These are phyloP conservation scores for Ascoidea rubescens DNA, from an alignment of 805 yeast species.

Conservation along the genomic window DNA sequence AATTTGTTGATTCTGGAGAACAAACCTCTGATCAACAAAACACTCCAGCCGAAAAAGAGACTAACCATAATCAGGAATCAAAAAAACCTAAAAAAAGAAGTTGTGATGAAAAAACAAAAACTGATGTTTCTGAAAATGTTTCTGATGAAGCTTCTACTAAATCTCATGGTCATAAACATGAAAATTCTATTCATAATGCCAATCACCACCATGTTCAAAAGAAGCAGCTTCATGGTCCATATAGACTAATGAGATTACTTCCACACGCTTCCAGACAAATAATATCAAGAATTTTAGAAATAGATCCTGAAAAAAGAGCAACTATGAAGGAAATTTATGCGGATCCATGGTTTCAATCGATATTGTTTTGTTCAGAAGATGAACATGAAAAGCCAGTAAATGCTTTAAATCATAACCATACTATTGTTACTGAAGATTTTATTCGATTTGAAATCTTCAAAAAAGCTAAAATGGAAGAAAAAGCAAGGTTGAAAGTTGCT, in stretches of 20 bases:
- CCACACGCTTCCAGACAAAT: constrained; percentile 80
- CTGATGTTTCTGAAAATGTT: background rate
- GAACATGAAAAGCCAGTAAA: constrained; percentile 23
- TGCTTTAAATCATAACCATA: constrained; percentile 38
- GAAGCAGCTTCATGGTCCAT: constrained; percentile 70
- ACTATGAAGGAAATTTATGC: constrained; percentile 48
- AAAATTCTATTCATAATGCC: constrained; percentile 12
- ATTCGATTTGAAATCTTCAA: background rate
- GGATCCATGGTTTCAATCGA: constrained; percentile 61
- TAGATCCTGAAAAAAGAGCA: constrained; percentile 51
- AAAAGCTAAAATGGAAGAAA: background rate
- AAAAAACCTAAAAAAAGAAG: too few relatives aligned
- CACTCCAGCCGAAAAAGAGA: too few relatives aligned
- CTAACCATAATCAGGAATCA: too few relatives aligned
- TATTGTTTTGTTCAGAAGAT: constrained; percentile 45
- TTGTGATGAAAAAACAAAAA: constrained; percentile 3
- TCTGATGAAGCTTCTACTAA: constrained; percentile 2
- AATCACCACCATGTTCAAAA: constrained; percentile 16
- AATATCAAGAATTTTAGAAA: constrained; percentile 46
- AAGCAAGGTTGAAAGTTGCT: background rate
- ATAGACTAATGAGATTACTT: constrained; percentile 61
- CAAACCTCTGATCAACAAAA: too few relatives aligned
- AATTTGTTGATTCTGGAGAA: too few relatives aligned
- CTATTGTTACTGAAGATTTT: constrained; percentile 19
- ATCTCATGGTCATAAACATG: constrained; percentile 6